These are phyloP conservation scores for Gossypium herbaceum DNA, from an alignment of 345 rosid genomes.

Conservation along the genomic window DNA sequence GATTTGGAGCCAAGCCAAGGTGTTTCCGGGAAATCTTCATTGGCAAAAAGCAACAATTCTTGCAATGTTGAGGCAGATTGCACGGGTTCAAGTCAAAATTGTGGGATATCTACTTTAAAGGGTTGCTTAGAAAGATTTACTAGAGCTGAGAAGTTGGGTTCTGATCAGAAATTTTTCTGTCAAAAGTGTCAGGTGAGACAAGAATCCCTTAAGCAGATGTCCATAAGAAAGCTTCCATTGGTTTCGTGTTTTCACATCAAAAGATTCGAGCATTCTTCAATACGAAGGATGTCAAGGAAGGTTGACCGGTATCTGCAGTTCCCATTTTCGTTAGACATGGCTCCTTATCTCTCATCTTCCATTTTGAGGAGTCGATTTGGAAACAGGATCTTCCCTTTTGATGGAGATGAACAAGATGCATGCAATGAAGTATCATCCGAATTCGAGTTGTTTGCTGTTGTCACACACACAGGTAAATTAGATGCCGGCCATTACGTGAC, in stretches of 20 bases:
- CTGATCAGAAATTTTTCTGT: constrained; percentile 70
- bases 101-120: constrained; percentile 44
- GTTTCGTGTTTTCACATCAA: constrained; percentile 66
- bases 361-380: constrained; percentile 56
- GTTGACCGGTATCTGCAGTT: constrained; percentile 58
- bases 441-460: constrained; percentile 62
- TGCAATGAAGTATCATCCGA: constrained; percentile 46
- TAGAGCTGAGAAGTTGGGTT: constrained; percentile 57
- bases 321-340: constrained; percentile 56
- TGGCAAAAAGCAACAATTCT: constrained; percentile 26
- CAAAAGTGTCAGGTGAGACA: constrained; percentile 63
- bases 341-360: constrained; percentile 63
- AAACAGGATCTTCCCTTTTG: constrained; percentile 48
- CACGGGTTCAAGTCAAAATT: constrained; percentile 32
- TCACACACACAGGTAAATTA: constrained; percentile 53
- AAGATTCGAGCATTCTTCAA: constrained; percentile 60
- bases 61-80: constrained; percentile 45
- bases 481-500: constrained; percentile 67
- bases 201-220: constrained; percentile 72
- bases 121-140: constrained; percentile 64
- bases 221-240: constrained; percentile 64
- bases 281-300: constrained; percentile 56
- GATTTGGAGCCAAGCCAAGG: constrained; percentile 53
- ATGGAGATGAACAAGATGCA: constrained; percentile 44
- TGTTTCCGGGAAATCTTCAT: constrained; percentile 16